Evolutionary conservation across 2,329 filamentous ascomycete species (phyloP), one percentile per base, ranked within the genome.

Genomic region (Pestalotiopsis sp.): DNA sequence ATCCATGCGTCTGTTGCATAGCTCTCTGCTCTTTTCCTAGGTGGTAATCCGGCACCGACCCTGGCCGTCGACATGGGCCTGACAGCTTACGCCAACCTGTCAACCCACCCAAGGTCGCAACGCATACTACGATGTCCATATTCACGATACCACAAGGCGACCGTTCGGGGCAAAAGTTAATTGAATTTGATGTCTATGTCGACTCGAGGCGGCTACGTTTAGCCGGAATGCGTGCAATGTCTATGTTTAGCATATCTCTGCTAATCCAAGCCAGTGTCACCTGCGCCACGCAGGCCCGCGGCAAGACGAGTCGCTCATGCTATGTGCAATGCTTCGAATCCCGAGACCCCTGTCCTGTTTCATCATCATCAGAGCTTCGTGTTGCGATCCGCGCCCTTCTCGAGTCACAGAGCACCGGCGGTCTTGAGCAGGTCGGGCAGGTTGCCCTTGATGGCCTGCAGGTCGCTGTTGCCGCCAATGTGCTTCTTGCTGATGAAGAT

Each of bases 381-480:
- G 11, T 20, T 36, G 31, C 59, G 12, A 5, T 36, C n/a, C 3
- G 14, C 38, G 59, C 36, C 59, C 1, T 9, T 36, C 31, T 36
- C 31, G 14, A 75, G 73, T 82, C 85, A 92, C 71, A 91, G 70
- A 73, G 91, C 91, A 76, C 87, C 87, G 72, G 89, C 91, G 62
- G 84, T 84, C 82, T 87, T 87, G 79, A 93, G 83, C 74, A 96
- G 81, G 39, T 77, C 76, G 73, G 90, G 87, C 66, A 98, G 82
- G 73, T 97, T 79, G 81, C 88, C 89, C 45, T 57, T 66, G 66
- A 80, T 80, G 66, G 83, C 86, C 83, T 95, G 91, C 72, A 97
- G 81, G 75, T 96, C 95, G 27, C 94, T 97, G 89, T 98, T 98
- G 74, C 96, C 96, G 72, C 96, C 96, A 80, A 99, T 97, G 83